Evolutionary conservation across 495 filamentous ascomycete species (phyloP).

Genomic region (Aspergillus hancockii): DNA sequence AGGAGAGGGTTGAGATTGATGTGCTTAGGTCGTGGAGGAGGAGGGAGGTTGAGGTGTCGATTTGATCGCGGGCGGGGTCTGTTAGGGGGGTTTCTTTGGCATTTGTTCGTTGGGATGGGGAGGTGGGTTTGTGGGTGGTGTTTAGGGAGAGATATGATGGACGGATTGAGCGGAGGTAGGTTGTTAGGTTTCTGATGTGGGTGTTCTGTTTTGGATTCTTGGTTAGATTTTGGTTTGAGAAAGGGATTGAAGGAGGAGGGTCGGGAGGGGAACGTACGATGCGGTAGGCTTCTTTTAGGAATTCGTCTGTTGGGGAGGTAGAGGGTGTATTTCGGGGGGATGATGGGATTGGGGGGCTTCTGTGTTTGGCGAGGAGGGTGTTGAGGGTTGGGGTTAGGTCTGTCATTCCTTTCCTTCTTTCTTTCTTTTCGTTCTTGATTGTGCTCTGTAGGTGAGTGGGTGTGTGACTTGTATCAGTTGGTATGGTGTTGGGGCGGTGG

Average conservation of each 20-base stretch:
- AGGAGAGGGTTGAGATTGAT: conserved; percentile 72
- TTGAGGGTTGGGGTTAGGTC: conserved; percentile 70
- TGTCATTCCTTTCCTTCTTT: conserved; percentile 45
- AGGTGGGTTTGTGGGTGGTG: conserved; percentile 28
- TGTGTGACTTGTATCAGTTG: not conserved
- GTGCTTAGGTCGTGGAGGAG: conserved; percentile 80
- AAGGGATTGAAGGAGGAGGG: not conserved
- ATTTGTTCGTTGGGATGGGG: conserved; percentile 18
- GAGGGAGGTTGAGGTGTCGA: conserved; percentile 81
- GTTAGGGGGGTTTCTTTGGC: conserved; percentile 46
- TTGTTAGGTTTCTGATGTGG: conserved; percentile 74
- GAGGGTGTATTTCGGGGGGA: conserved; percentile 30
- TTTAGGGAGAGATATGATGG: conserved; percentile 82
- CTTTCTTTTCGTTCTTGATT: not conserved
- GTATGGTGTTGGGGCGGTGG: no score
- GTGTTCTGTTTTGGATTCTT: conserved; percentile 61
- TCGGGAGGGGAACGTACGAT: conserved; percentile 62
- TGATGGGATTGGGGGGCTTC: conserved; percentile 4
- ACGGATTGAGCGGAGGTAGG: conserved; percentile 78
- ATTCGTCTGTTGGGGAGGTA: conserved; percentile 70
- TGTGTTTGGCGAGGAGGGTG: conserved; percentile 52
- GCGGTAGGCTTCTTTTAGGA: conserved; percentile 91
- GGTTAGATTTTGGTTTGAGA: not conserved
- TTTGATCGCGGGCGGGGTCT: conserved; percentile 70
- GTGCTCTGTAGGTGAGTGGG: no score